A percentile compares a stretch with the other conserved stretches of the same genome.
Evolutionary conservation across 192 early-diverging fungal species (phyloP).

Genomic region (Mortierella alpina): DNA sequence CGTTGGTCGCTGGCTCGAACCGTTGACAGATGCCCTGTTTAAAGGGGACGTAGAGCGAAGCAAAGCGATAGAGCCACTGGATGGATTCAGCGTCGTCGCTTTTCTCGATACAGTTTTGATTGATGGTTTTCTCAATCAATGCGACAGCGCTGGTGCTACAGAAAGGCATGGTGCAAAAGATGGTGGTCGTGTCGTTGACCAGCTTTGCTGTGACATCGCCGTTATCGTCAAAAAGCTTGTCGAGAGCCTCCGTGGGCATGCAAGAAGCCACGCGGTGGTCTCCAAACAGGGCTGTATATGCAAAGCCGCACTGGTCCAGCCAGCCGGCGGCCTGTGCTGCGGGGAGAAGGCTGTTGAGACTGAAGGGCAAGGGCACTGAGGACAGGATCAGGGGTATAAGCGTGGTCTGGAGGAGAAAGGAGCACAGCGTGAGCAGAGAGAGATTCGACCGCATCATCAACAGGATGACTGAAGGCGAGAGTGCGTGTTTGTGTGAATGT

Average conservation of each 20-base stretch:
- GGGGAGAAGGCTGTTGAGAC: neutral
- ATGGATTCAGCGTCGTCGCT: conserved; percentile 7
- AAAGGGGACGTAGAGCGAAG: conserved; percentile 34
- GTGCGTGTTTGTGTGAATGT: neutral
- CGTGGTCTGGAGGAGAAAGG: neutral
- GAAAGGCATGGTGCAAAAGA: conserved; percentile 25
- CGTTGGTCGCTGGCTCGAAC: conserved; percentile 27
- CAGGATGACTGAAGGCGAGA: neutral
- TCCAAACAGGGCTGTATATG: conserved; percentile 12
- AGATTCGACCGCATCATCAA: conserved; percentile 30
- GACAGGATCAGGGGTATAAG: conserved; percentile 1
- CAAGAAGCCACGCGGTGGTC: conserved; percentile 12
- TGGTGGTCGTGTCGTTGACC: conserved; percentile 31
- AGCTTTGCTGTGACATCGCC: conserved; percentile 22
- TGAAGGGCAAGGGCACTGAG: neutral
- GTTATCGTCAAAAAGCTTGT: neutral
- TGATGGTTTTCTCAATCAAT: conserved; percentile 37
- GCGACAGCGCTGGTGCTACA: conserved; percentile 13
- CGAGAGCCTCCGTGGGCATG: conserved; percentile 3
- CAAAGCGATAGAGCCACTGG: conserved; percentile 8
- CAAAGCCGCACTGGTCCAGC: conserved; percentile 36
- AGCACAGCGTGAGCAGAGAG: conserved; percentile 1
- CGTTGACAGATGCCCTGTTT: conserved; percentile 44
- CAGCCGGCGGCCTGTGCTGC: conserved; percentile 7
- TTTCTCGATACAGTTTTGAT: conserved; percentile 27